These are phyloP conservation scores for Fusarium sp. DNA, from an alignment of 2,329 filamentous ascomycete species.

Conservation along the genomic window DNA sequence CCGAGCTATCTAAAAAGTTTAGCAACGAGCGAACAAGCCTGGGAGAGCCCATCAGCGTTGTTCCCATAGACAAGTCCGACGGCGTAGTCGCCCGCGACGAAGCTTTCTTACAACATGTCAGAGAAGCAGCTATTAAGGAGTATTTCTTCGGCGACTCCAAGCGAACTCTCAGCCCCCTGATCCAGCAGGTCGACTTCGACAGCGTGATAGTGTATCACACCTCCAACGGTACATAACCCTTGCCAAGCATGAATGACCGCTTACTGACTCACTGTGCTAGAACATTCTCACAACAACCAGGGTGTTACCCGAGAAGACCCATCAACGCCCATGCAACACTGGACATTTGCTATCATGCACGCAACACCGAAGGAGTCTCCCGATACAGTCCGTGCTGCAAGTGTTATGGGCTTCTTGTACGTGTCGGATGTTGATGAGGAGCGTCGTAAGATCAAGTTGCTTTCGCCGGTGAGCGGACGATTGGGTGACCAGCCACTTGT, in stretches of 20 bases:
- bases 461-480: conserved; percentile 86
- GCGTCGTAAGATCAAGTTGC: conserved; percentile 81
- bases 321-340: conserved; percentile 78
- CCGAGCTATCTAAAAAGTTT: conserved; percentile 79
- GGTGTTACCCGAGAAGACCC: conserved; percentile 74
- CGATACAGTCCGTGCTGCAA: conserved; percentile 80
- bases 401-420: conserved; percentile 92
- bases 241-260: background rate
- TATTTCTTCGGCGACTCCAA: conserved; percentile 93
- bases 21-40: conserved; percentile 64
- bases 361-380: conserved; percentile 76
- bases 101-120: conserved; percentile 76
- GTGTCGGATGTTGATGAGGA: conserved; percentile 91
- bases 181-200: conserved; percentile 84
- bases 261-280: conserved; percentile 39
- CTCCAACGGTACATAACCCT: conserved; percentile 64
- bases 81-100: conserved; percentile 84
- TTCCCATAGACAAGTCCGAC: conserved; percentile 85
- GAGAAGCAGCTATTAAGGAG: conserved; percentile 83
- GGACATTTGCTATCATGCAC: conserved; percentile 86
- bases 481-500: conserved; percentile 84
- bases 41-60: conserved; percentile 78
- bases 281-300: conserved; percentile 49
- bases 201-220: conserved; percentile 80
- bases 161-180: conserved; percentile 85